Evolutionary conservation across 768 basidiomycete species (phyloP).

Genomic region (Fomitopsis pulvina): DNA sequence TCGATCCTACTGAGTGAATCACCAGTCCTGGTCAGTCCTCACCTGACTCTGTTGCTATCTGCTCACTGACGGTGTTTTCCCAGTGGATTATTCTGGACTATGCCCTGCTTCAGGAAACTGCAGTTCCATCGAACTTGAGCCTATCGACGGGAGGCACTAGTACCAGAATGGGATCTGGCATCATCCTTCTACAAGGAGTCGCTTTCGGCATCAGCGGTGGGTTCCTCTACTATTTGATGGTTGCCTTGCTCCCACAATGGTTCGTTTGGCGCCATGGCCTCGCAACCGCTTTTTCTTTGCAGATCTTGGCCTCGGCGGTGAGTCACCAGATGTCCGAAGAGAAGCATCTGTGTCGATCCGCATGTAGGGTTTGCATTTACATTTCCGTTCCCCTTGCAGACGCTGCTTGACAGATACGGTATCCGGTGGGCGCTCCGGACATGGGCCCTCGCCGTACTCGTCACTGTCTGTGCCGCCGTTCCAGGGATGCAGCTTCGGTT

Average conservation of each 20-base stretch:
- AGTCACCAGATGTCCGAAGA: not conserved
- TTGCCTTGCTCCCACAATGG: conserved; percentile 14
- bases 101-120: not conserved
- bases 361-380: conserved; percentile 5
- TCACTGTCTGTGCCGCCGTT: conserved; percentile 8
- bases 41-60: too few relatives aligned
- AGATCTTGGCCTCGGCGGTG: conserved; percentile 13
- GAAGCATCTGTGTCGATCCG: not conserved
- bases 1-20: too few relatives aligned
- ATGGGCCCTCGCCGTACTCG: conserved; percentile 9
- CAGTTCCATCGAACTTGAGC: not conserved
- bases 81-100: too few relatives aligned
- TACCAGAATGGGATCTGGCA: too few relatives aligned
- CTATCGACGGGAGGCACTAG: too few relatives aligned
- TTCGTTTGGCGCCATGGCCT: conserved; percentile 14
- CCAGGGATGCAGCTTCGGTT: conserved; percentile 11
- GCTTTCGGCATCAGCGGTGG: conserved; percentile 14
- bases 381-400: conserved; percentile 15
- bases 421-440: conserved; percentile 15
- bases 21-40: too few relatives aligned
- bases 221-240: conserved; percentile 9
- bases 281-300: conserved; percentile 16
- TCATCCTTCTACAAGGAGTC: conserved; percentile 15
- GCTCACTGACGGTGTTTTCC: too few relatives aligned
- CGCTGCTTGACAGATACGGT: conserved; percentile 10